These are phyloP conservation scores for Pisolithus orientalis DNA, from an alignment of 768 basidiomycete species.

Conservation along the genomic window DNA sequence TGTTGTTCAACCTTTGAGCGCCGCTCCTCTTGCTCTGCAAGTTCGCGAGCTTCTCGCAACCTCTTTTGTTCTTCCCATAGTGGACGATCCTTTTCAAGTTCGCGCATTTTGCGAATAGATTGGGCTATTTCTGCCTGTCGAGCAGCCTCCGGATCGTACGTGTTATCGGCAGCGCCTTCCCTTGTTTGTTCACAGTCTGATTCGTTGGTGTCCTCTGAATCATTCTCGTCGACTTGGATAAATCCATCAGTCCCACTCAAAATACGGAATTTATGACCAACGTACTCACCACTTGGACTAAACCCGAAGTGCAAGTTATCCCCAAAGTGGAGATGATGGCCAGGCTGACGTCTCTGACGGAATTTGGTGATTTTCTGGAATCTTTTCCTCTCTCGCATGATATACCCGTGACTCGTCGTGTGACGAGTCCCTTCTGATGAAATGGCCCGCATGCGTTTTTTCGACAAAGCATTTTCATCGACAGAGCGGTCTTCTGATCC, in stretches of 20 bases:
- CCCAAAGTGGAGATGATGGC: slow-evolving; percentile 34
- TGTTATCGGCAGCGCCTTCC: not conserved
- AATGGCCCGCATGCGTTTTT: slow-evolving; percentile 47
- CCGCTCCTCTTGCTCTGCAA: slow-evolving; percentile 36
- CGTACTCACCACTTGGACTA: slow-evolving; percentile 14
- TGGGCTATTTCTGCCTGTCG: slow-evolving; percentile 47
- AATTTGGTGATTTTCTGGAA: slow-evolving; percentile 34
- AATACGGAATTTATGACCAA: not conserved
- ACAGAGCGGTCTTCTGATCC: not conserved
- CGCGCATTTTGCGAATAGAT: slow-evolving; percentile 60
- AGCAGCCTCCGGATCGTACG: slow-evolving; percentile 30
- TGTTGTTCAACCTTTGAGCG: slow-evolving; percentile 29
- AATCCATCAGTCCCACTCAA: not conserved
- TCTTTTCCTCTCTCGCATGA: slow-evolving; percentile 38
- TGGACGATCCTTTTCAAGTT: slow-evolving; percentile 58
- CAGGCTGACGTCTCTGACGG: slow-evolving; percentile 31
- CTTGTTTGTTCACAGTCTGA: slow-evolving; percentile 3
- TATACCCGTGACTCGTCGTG: slow-evolving; percentile 31
- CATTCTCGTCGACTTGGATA: slow-evolving; percentile 10
- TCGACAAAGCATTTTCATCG: slow-evolving; percentile 26
- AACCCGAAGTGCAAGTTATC: slow-evolving; percentile 28
- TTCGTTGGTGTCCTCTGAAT: slow-evolving; percentile 1
- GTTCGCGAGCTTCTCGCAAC: slow-evolving; percentile 38
- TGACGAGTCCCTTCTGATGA: slow-evolving; percentile 38
- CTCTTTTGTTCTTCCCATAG: slow-evolving; percentile 53